A percentile compares a stretch with the other conserved stretches of the same genome.
Evolutionary conservation across 371 early-diverging fungal species (phyloP).

Genomic region (Saksenaea oblongispora): DNA sequence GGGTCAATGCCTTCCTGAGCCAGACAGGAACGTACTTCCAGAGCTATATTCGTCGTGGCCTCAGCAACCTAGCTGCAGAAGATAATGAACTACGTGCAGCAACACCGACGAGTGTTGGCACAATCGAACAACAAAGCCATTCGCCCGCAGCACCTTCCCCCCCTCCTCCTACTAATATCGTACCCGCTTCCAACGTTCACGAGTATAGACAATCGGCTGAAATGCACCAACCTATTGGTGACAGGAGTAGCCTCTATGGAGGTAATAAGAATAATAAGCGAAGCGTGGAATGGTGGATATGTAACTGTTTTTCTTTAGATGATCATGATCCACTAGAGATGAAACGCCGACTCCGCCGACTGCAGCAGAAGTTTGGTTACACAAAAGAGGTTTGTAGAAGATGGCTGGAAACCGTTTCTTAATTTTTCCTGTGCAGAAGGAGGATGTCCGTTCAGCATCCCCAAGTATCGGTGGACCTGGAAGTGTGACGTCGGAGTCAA

Average conservation of each 20-base stretch:
- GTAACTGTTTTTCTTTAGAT: slow-evolving; percentile 17
- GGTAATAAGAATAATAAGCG: slow-evolving; percentile 7
- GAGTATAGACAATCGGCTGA: neutral
- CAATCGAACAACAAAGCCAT: neutral
- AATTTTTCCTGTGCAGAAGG: neutral
- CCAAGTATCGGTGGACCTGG: neutral
- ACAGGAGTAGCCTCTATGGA: slow-evolving; percentile 18
- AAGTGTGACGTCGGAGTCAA: neutral
- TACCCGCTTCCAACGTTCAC: neutral
- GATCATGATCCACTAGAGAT: slow-evolving; percentile 45
- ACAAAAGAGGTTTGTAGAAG: neutral
- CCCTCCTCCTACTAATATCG: neutral
- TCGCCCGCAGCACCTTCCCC: slow-evolving; percentile 7
- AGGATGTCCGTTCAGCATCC: neutral
- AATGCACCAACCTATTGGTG: neutral
- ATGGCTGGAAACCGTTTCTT: neutral
- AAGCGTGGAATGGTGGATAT: neutral
- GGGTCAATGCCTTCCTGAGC: slow-evolving; percentile 61
- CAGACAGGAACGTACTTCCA: slow-evolving; percentile 75
- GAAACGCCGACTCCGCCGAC: slow-evolving; percentile 49
- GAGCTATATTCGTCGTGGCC: slow-evolving; percentile 74
- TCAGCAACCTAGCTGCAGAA: slow-evolving; percentile 64
- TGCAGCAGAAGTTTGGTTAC: slow-evolving; percentile 68
- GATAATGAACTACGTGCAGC: slow-evolving; percentile 38
- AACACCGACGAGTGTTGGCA: neutral